Percentiles rank a stretch among this genome's conserved stretches.
Evolutionary conservation across 495 filamentous ascomycete genomes (phyloP).

Genomic region (Aspergillus steynii): DNA sequence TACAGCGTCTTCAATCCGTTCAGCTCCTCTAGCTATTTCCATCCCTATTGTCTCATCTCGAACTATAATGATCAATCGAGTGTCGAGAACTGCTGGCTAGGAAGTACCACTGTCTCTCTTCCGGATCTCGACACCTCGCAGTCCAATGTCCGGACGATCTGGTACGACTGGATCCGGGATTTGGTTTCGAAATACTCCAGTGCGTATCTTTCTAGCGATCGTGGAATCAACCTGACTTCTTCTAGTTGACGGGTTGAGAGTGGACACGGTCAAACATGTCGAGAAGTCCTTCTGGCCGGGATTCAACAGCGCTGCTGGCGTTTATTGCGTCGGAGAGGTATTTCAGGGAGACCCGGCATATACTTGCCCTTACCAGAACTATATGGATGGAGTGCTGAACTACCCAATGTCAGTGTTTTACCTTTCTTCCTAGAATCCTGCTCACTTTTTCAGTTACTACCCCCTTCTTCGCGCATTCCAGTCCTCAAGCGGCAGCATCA

Average conservation of each 20-base stretch:
- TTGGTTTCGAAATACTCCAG: constrained; percentile 67
- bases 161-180: constrained; percentile 63
- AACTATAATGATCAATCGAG: constrained; percentile 60
- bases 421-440: no score
- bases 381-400: constrained; percentile 64
- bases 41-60: constrained; percentile 61
- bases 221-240: constrained; percentile 1
- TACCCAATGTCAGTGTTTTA: constrained; percentile 42
- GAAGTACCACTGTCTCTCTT: constrained; percentile 61
- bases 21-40: constrained; percentile 62
- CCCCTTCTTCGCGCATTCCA: constrained; percentile 64
- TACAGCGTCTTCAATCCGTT: constrained; percentile 66
- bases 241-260: constrained; percentile 70
- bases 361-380: constrained; percentile 64
- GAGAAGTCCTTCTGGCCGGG: constrained; percentile 67
- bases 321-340: constrained; percentile 73
- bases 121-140: constrained; percentile 69
- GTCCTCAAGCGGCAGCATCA: constrained; percentile 57
- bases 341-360: constrained; percentile 60
- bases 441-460: constrained; percentile 36
- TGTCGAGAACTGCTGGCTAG: constrained; percentile 62
- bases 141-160: constrained; percentile 54
- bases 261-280: constrained; percentile 76
- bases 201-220: constrained; percentile 10
- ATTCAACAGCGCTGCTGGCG: constrained; percentile 64